A percentile compares a stretch with the other conserved stretches of the same genome.
Conservation (phyloP, 176 grass and related monocot species). For the Avena atlantica region DNA sequence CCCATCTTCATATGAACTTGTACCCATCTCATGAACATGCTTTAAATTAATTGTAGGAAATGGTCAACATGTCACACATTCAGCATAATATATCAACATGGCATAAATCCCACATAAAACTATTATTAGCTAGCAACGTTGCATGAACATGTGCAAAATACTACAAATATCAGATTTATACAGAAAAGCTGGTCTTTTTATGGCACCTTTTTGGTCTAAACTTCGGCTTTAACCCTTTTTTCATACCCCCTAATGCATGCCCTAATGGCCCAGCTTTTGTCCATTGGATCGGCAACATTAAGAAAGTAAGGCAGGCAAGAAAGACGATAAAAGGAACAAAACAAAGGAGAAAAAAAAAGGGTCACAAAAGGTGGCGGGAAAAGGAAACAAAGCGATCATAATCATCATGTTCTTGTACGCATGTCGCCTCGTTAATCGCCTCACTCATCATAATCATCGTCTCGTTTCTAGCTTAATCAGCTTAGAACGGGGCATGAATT, state of each 20-base stretch:
- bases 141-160: not conserved
- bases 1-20: not conserved
- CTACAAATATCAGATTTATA: not conserved
- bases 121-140: not conserved
- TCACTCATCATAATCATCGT: constrained; percentile 6
- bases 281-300: constrained; percentile 53
- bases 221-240: constrained; percentile 29
- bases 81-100: not conserved
- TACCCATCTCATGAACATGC: not conserved
- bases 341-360: constrained; percentile 3
- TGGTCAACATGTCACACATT: not conserved
- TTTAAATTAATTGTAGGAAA: not conserved
- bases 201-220: constrained; percentile 9
- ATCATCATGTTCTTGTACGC: constrained; percentile 53
- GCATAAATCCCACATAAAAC: not conserved
- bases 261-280: constrained; percentile 52
- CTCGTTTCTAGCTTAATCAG: constrained; percentile 17
- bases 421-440: constrained; percentile 49
- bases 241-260: constrained; percentile 44
- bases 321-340: constrained; percentile 49
- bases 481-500: constrained; percentile 6
- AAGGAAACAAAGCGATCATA: constrained; percentile 53
- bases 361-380: constrained; percentile 35
- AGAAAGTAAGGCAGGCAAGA: constrained; percentile 52
- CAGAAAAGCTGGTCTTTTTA: constrained; percentile 9